Evolutionary conservation across 2,329 filamentous ascomycete genomes (phyloP), one percentile per base, ranked within the genome.

Genomic region (Colletotrichum musicola): DNA sequence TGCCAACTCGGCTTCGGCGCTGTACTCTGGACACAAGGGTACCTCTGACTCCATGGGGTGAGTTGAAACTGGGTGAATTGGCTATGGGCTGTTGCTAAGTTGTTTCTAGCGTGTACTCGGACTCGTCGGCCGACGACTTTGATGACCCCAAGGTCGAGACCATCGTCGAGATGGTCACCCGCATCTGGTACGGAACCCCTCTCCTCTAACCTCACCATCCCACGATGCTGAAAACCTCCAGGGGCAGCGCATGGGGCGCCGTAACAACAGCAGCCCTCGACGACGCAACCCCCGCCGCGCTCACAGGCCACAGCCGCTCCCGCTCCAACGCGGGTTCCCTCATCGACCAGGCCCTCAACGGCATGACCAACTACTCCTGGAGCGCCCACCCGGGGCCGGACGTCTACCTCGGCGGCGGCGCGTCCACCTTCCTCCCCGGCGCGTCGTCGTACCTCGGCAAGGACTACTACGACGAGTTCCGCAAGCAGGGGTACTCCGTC

Each of bases 141-240:
- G 93, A 97, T 76, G 93, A 97, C 75, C 93, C 93, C 61, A 96
- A 95, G 81, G 88, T 97, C 27, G 93, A 96, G 82, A 93, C 90
- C 6, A 93, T 97, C 75, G 90, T 92, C n/a, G 92, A 94, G 79
- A 85, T 96, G 66, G 90, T 95, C 80, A 86, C 88, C 72, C 90
- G 93, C 65, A 83, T 93, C 55, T 89, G 86, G 79, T 86, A 89
- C 64, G n/a, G n/a, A 84, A 88, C 64, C 81, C 90, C 54, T 82
- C 10, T 0, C 6, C 2, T 22, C 20, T 22, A 3, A 22, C 20
- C 3, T 22, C 20, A 22, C 3, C 3, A 2, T 22, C 20, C 20
- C 20, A 22, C 20, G 3, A 22, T 22, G 9, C 18, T 12, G 2
- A 38, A 55, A 68, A 18, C 14, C 1, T 4, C 16, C 82, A 22